A percentile compares a stretch with the other conserved stretches of the same genome.
Conservation (phyloP, 2,329 filamentous ascomycete genomes). For the Nemania abortiva region DNA sequence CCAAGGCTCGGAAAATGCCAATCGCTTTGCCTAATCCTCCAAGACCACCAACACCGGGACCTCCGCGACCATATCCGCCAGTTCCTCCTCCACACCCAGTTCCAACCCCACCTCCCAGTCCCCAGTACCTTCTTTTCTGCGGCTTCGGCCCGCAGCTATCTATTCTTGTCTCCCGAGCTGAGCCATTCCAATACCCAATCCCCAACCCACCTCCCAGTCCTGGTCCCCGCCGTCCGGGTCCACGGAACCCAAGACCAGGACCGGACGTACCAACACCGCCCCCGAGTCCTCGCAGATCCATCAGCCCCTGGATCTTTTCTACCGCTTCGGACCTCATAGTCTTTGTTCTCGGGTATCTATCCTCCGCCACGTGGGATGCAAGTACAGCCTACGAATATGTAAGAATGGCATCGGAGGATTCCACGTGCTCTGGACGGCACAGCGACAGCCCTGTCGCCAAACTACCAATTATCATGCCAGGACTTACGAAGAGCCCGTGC, state of each 20-base stretch:
- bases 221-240: slow-evolving; percentile 42
- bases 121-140: slow-evolving; percentile 29
- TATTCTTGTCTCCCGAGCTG: slow-evolving; percentile 28
- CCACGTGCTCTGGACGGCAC: background rate
- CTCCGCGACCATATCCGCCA: slow-evolving; percentile 42
- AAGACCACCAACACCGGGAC: slow-evolving; percentile 49
- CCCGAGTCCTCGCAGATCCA: slow-evolving; percentile 45
- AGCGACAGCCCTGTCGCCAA: background rate
- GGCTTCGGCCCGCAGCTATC: slow-evolving; percentile 29
- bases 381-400: background rate
- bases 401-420: background rate
- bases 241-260: slow-evolving; percentile 42
- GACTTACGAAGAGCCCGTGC: background rate
- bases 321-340: background rate
- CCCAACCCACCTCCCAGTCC: slow-evolving; percentile 47
- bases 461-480: background rate
- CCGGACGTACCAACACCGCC: slow-evolving; percentile 49
- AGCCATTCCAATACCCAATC: slow-evolving; percentile 38
- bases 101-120: slow-evolving; percentile 51
- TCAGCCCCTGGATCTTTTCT: slow-evolving; percentile 7
- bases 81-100: slow-evolving; percentile 47
- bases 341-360: slow-evolving; percentile 12
- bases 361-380: slow-evolving; percentile 1
- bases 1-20: slow-evolving; percentile 5
- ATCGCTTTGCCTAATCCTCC: slow-evolving; percentile 43